Base-by-base conservation (phyloP, 2,329 filamentous ascomycete species). In the Fusarium albidum region DNA sequence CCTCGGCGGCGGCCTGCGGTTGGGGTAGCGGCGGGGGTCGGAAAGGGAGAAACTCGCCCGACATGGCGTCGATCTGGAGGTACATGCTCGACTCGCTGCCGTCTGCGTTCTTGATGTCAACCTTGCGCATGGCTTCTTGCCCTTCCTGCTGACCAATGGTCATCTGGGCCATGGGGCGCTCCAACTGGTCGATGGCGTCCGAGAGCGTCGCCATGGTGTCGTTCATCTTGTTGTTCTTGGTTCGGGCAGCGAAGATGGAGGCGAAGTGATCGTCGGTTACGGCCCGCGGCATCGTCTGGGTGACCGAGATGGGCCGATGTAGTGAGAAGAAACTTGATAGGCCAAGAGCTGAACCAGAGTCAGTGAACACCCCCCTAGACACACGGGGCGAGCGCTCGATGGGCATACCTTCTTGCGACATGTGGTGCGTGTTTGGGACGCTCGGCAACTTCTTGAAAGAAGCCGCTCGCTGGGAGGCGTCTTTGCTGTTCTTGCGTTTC, bases 321-420 rank as follows among this genome's bases (percentile, higher is more conserved):
- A 96, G 89, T 59, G 93, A 96, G 80, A 98, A 98, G 82, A 99
- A 98, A 55, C 89, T 89, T 8, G 94, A 95, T 38, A 96, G 81
- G 59, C 90, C 88, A 56, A 98, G 83, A 69, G 96, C 95, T 98
- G 63, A 6, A 59, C 25, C 12, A 33, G 17, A 41, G 52, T 69
- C 44, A 64, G 63, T 45, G 64, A 46, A 33, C 9, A 47, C 13
- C 18, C n/a, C n/a, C n/a, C n/a, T n/a, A 5, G 14, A 8, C 15
- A 9, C 2, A 9, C 25, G 14, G 17, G 14, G n/a, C 12, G 14
- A 21, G 12, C 7, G 6, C 7, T n/a, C n/a, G n/a, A 14, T 10
- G 31, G 28, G 70, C 79, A 28, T 73, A 90, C 88, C 85, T 73
- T 85, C 81, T 68, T 86, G 82, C 44, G 85, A 82, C 62, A 93